Conservation (phyloP, 176 grass and related monocot genomes). For the Aegilops tauschii region DNA sequence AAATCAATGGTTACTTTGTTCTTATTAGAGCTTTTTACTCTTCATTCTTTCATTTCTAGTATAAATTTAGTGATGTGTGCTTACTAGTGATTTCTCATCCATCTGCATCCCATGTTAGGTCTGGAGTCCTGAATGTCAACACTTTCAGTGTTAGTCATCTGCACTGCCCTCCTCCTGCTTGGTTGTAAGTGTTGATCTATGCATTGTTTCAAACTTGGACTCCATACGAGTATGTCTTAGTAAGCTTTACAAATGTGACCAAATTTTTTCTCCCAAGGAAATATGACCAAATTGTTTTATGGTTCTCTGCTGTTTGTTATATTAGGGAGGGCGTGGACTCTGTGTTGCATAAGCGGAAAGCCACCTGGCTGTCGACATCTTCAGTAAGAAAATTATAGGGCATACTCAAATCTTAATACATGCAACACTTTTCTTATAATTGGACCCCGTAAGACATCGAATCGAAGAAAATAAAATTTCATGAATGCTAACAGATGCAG, state of each 20-base stretch:
- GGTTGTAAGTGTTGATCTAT: slow-evolving; percentile 67
- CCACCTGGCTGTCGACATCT: slow-evolving; percentile 62
- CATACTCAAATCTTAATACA: slow-evolving; percentile 12
- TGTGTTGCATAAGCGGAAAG: slow-evolving; percentile 40
- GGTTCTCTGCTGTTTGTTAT: slow-evolving; percentile 15
- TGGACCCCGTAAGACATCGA: neutral
- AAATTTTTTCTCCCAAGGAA: neutral
- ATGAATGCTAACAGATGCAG: slow-evolving; percentile 5
- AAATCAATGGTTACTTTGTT: slow-evolving; percentile 10
- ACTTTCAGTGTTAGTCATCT: slow-evolving; percentile 72
- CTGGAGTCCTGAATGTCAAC: slow-evolving; percentile 76
- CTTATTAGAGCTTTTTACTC: slow-evolving; percentile 20
- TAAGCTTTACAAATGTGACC: neutral
- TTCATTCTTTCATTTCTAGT: neutral
- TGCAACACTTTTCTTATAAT: neutral
- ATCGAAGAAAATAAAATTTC: neutral
- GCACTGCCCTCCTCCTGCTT: slow-evolving; percentile 92
- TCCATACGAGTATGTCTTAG: neutral
- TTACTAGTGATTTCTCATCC: slow-evolving; percentile 25
- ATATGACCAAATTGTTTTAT: slow-evolving; percentile 15
- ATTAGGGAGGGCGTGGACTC: slow-evolving; percentile 50
- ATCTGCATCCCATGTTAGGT: slow-evolving; percentile 53
- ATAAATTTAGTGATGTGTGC: neutral
- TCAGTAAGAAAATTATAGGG: slow-evolving; percentile 51
- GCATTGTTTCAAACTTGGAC: slow-evolving; percentile 12